phyloP scores from a whole-genome alignment of 495 filamentous ascomycete species.

The Paragyromitra xinjiangensis region DNA sequence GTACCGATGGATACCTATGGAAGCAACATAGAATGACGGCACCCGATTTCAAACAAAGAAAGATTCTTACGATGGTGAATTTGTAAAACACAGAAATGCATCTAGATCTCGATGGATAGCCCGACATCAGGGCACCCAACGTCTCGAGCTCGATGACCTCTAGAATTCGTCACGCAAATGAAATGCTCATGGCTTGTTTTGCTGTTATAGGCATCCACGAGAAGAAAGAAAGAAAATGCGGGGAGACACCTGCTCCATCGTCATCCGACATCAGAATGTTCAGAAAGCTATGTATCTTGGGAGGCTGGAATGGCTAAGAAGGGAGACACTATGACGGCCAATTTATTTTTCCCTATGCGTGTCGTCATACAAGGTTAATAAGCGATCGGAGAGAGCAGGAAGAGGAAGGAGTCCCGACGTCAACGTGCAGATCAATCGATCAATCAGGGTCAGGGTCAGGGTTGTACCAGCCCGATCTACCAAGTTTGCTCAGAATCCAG shows the following conservation, averaged over 20 bases:
- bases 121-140: background rate
- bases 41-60: conserved; percentile 12
- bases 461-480: conserved; percentile 23
- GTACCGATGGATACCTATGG: conserved; percentile 9
- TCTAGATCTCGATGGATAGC: conserved; percentile 19
- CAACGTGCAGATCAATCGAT: conserved; percentile 39
- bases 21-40: conserved; percentile 10
- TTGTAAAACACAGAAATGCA: conserved; percentile 10
- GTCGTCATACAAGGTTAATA: conserved; percentile 42
- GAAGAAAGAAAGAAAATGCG: conserved; percentile 10
- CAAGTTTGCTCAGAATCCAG: conserved; percentile 12
- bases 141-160: conserved; percentile 22
- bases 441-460: conserved; percentile 30
- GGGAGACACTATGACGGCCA: background rate
- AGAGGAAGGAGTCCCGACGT: conserved; percentile 24
- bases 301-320: conserved; percentile 18
- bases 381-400: conserved; percentile 13
- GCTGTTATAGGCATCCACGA: background rate
- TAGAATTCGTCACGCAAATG: conserved; percentile 8
- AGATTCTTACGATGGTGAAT: conserved; percentile 9
- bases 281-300: conserved; percentile 14
- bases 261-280: conserved; percentile 30
- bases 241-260: conserved; percentile 18
- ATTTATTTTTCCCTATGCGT: conserved; percentile 22
- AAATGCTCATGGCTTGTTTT: background rate